Evolutionary conservation across 2,329 filamentous ascomycete genomes (phyloP), one percentile per base, ranked within the genome.

Genomic region (Graphilbum sp.): DNA sequence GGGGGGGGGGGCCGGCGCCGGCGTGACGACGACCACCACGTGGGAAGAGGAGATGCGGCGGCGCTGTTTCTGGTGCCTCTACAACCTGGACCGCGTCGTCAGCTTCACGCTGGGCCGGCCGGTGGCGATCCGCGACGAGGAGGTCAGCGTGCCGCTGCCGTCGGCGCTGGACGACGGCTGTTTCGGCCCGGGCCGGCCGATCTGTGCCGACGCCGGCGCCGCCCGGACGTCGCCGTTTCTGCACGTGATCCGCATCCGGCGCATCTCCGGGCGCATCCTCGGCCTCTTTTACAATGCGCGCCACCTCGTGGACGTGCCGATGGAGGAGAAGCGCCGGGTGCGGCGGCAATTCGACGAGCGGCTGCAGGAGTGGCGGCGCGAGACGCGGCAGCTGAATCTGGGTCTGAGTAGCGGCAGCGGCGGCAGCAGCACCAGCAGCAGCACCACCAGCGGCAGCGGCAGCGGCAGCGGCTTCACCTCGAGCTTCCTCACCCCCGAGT

Each of bases 211-310:
- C 24, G 15, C 9, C 24, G 9, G 15, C 24, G 8, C 24, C 24
- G 24, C 24, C n/a, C n/a, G n/a, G n/a, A n/a, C 30, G n/a, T 44
- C 43, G 1, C 43, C 43, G 3, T 44, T 44, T n/a, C 30, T 44
- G 16, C 43, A 44, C 17, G 7, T 44, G 20, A 43, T 44, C 23
- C 34, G 29, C n/a, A 37, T 44, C 21, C 36, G 43, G 7, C 40
- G 40, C 19, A 10, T 40, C 27, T 39, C 34, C 31, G 40, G 31
- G 19, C 36, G 21, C 34, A 39, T 34, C 30, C 24, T 31, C 10
- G 21, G 15, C 5, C 19, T n/a, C 7, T 39, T 39, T 18, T 39
- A 39, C 29, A 39, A 39, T 32, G 25, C 33, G 8, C n/a, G 27
- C 4, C 38, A 34, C 10, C 32, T 18, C 2, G 3, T 11, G 10